Evolutionary conservation across 2,329 filamentous ascomycete genomes (phyloP).

Genomic region (Fusarium virguliforme): DNA sequence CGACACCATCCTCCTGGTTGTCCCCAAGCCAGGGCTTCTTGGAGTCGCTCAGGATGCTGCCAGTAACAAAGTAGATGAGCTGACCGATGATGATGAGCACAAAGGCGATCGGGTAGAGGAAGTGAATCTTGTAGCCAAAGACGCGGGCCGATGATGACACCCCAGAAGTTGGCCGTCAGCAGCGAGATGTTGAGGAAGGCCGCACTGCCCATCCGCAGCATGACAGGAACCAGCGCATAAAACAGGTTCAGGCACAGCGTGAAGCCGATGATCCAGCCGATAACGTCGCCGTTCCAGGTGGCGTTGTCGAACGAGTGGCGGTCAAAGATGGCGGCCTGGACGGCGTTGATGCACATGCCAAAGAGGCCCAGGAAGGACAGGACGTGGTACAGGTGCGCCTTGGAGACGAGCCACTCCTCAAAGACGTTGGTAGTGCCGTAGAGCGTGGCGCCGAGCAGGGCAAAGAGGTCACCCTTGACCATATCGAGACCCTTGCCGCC

Average conservation of each 20-base stretch:
- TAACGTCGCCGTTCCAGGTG: constrained; percentile 77
- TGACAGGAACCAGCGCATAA: constrained; percentile 88
- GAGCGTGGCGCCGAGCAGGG: constrained; percentile 87
- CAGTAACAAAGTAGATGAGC: constrained; percentile 88
- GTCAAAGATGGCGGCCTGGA: constrained; percentile 94
- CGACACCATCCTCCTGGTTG: constrained; percentile 85
- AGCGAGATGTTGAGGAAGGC: constrained; percentile 98
- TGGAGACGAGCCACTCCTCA: constrained; percentile 94
- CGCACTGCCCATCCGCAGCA: constrained; percentile 90
- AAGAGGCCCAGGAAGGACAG: constrained; percentile 92
- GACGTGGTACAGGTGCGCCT: constrained; percentile 91
- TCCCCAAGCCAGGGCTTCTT: constrained; percentile 96
- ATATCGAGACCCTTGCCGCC: constrained; percentile 78
- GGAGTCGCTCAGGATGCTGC: constrained; percentile 86
- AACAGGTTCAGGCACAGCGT: constrained; percentile 88
- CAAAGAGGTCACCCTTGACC: constrained; percentile 94
- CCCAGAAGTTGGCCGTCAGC: constrained; percentile 97
- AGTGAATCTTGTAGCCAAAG: constrained; percentile 86
- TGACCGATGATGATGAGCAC: constrained; percentile 91
- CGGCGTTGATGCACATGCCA: constrained; percentile 91
- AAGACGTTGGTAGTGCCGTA: constrained; percentile 94
- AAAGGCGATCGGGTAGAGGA: constrained; percentile 95
- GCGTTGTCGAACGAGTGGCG: constrained; percentile 77
- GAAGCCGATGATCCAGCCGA: constrained; percentile 90
- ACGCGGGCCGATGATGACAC: constrained; percentile 93